Conservation (phyloP, 768 basidiomycete genomes). For the Termitomyces sp. region DNA sequence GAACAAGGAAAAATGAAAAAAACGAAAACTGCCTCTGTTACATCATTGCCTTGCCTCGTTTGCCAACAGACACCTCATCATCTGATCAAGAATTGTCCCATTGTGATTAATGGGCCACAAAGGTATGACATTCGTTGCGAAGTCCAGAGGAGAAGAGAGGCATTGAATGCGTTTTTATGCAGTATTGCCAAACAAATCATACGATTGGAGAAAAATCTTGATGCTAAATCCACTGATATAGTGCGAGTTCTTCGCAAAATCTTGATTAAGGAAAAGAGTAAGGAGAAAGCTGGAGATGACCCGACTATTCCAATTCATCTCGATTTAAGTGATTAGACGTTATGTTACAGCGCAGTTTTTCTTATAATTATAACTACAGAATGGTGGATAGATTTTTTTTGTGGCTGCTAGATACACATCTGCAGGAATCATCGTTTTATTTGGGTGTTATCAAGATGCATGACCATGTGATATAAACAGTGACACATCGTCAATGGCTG, state of each 20-base stretch:
- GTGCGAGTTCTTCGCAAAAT: constrained; percentile 34
- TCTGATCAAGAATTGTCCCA: constrained; percentile 48
- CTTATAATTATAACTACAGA: neutral
- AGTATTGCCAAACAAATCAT: constrained; percentile 40
- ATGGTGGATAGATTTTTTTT: neutral
- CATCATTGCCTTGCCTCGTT: constrained; percentile 34
- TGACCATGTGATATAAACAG: constrained; percentile 11
- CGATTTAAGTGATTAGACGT: constrained; percentile 15
- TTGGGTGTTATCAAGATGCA: neutral
- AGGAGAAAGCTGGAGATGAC: constrained; percentile 16
- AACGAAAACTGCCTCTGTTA: constrained; percentile 3
- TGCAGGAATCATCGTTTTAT: neutral
- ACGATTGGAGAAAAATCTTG: constrained; percentile 35
- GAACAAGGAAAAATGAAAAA: constrained; percentile 31
- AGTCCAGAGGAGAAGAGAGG: neutral
- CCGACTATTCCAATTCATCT: constrained; percentile 1
- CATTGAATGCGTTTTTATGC: neutral
- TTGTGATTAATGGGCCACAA: constrained; percentile 43
- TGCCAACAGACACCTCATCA: constrained; percentile 35
- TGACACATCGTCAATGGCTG: constrained; percentile 6
- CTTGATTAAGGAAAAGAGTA: constrained; percentile 28
- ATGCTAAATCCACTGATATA: constrained; percentile 27
- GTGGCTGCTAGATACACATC: neutral
- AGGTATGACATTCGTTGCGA: constrained; percentile 31
- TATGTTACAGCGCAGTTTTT: neutral